Evolutionary conservation across 805 yeast species (phyloP), one percentile per base, ranked within the genome.

Genomic region (Suhomyces sp.): DNA sequence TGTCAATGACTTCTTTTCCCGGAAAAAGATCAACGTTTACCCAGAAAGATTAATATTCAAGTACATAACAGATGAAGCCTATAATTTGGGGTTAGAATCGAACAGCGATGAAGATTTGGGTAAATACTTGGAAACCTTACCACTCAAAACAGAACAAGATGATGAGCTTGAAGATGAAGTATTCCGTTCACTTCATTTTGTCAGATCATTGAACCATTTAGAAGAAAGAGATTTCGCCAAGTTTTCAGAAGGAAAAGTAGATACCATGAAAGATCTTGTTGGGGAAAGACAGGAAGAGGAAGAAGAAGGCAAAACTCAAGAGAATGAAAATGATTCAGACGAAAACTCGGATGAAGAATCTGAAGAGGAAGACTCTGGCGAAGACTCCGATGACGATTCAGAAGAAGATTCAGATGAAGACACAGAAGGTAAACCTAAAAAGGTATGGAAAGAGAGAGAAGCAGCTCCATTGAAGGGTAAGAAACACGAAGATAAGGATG

Each of bases 151-250:
- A 12, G 76, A 68, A 5, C 72, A 68, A 20, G 79, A 77, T 16
- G 87, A 84, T 43, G 72, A 69, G 39, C 48, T 65, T 3, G 75
- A 74, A 37, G 98, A 93, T 57, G 95, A 86, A 36, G 79, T 93
- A 5, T 93, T 93, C 60, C 70, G 98, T 55, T 78, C 90, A 4
- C 51, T 83, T 34, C 88, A 85, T 59, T 63, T 85, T 48, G 87
- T 85, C 20, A 71, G 90, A 51, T 80, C 93, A 38, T 62, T 93
- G 65, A 79, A 88, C 63, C 78, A 91, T 65, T 54, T 90, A 56
- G 86, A 93, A 54, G 98, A 93, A 53, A 72, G 96, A 41, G 98
- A 93, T 56, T 87, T 85, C 47, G 81, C 77, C 31, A 81, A 83
- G 50, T 84, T 85, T 46, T 68, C 79, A 1, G 77, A 79, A 41